These are phyloP conservation scores for Sarocladiaceae sp. DNA, from an alignment of 2,329 filamentous ascomycete genomes.

Conservation along the genomic window DNA sequence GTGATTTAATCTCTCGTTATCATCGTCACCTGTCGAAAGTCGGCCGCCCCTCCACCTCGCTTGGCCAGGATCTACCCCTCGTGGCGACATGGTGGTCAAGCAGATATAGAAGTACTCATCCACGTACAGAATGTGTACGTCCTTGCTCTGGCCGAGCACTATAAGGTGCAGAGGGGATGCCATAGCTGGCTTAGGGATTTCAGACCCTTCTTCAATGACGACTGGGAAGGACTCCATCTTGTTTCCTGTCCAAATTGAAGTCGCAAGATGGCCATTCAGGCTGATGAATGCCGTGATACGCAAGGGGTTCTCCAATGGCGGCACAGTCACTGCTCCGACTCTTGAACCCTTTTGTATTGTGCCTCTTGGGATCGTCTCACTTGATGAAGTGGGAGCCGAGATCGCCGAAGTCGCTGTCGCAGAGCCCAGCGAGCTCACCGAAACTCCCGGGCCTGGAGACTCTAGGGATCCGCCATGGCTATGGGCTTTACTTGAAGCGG, in stretches of 20 bases:
- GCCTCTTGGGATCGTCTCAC: background rate
- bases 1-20: background rate
- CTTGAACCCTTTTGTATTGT: background rate
- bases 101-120: constrained; percentile 1
- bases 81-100: background rate
- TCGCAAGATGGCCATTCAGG: background rate
- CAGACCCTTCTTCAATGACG: background rate
- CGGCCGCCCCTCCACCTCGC: background rate
- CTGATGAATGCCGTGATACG: background rate
- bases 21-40: background rate
- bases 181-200: background rate
- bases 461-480: too few relatives aligned
- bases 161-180: constrained; percentile 1
- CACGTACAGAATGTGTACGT: constrained; percentile 1
- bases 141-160: constrained; percentile 1
- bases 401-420: too few relatives aligned
- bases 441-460: too few relatives aligned
- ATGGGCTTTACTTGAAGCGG: too few relatives aligned
- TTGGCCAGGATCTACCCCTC: background rate
- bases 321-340: background rate
- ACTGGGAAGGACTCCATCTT: background rate
- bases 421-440: too few relatives aligned
- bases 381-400: background rate
- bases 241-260: background rate
- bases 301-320: constrained; percentile 3